Percentiles rank a stretch among this genome's conserved stretches.
Evolutionary conservation across 2,329 filamentous ascomycete species (phyloP).

Genomic region (Colletotrichum camelliae): DNA sequence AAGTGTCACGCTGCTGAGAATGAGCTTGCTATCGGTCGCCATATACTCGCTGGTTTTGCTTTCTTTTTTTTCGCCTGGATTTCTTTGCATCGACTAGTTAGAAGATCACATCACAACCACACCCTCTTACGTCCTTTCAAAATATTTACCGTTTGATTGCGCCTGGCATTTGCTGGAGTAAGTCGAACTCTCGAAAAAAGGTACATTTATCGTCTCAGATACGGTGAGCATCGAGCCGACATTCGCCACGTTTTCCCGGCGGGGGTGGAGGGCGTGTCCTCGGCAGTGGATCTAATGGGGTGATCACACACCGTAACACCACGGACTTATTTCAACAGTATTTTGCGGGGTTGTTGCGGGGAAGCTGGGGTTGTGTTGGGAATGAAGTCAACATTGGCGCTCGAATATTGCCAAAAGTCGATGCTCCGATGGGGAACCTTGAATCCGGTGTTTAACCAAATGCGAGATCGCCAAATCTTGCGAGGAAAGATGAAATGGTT

Average conservation of each 20-base stretch:
- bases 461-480: background rate
- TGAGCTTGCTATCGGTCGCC: no score
- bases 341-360: background rate
- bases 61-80: no score
- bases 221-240: fast-evolving
- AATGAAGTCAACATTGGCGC: background rate
- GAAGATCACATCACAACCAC: no score
- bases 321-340: background rate
- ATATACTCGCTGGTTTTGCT: no score
- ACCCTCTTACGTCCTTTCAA: background rate
- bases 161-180: background rate
- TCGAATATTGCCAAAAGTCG: background rate
- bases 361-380: background rate
- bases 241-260: background rate
- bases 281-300: background rate
- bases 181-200: fast-evolving
- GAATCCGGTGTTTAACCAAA: background rate
- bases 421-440: background rate
- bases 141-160: background rate
- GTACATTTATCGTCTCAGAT: background rate
- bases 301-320: background rate
- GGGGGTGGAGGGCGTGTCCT: background rate
- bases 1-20: no score
- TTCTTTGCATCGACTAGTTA: no score
- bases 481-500: background rate